These are phyloP conservation scores for Tylopilus felleus DNA, from an alignment of 768 basidiomycete genomes.

Conservation along the genomic window DNA sequence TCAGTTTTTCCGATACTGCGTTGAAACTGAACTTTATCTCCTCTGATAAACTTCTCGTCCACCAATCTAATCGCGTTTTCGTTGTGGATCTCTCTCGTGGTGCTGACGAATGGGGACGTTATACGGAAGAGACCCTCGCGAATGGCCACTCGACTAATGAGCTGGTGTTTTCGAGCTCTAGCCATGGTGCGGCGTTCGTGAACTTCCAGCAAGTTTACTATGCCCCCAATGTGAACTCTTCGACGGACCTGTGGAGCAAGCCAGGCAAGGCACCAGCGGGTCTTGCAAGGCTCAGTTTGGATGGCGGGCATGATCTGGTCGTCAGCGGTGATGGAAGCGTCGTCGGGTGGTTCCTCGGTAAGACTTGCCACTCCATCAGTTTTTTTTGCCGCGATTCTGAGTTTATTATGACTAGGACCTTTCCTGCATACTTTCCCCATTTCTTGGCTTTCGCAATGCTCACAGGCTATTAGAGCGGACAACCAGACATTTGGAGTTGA, in stretches of 20 bases:
- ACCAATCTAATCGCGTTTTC: slow-evolving; percentile 50
- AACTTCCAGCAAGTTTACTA: slow-evolving; percentile 69
- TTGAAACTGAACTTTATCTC: slow-evolving; percentile 56
- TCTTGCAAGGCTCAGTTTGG: slow-evolving; percentile 59
- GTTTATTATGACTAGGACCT: slow-evolving; percentile 12
- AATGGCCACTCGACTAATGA: slow-evolving; percentile 58
- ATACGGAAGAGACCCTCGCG: slow-evolving; percentile 46
- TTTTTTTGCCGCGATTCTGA: not conserved
- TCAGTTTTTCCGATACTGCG: slow-evolving; percentile 38
- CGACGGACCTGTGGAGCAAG: slow-evolving; percentile 60
- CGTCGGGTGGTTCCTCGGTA: slow-evolving; percentile 75
- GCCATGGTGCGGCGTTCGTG: slow-evolving; percentile 55
- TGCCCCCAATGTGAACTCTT: slow-evolving; percentile 42
- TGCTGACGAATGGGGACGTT: slow-evolving; percentile 46
- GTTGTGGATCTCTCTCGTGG: slow-evolving; percentile 48
- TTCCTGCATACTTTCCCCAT: slow-evolving; percentile 54
- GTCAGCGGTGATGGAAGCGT: slow-evolving; percentile 62
- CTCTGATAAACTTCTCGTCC: slow-evolving; percentile 56
- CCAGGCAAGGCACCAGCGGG: slow-evolving; percentile 64
- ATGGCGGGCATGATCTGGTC: slow-evolving; percentile 70
- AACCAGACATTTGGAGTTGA: slow-evolving; percentile 54
- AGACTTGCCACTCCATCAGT: slow-evolving; percentile 7
- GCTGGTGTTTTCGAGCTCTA: slow-evolving; percentile 43
- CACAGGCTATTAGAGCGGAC: slow-evolving; percentile 47
- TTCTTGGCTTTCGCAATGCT: slow-evolving; percentile 48